Percentiles rank a stretch among this genome's conserved stretches.
These are phyloP conservation scores for Podospora sp. DNA, from an alignment of 495 filamentous ascomycete species.

Conservation along the genomic window DNA sequence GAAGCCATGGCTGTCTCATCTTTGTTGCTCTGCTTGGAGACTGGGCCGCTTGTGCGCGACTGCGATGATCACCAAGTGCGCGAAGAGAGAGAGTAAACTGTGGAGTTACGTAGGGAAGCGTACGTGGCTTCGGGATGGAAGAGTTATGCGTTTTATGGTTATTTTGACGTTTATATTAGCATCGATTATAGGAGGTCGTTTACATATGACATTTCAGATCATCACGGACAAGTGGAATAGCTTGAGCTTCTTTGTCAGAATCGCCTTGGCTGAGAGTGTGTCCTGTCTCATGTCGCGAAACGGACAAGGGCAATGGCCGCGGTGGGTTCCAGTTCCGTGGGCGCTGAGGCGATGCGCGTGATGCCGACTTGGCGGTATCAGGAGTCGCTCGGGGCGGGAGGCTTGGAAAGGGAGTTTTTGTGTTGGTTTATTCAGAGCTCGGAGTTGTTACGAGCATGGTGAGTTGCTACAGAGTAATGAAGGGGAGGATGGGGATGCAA, in stretches of 20 bases:
- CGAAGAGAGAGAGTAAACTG: background rate
- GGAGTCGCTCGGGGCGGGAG: background rate
- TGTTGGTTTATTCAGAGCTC: too few species aligned
- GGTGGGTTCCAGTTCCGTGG: background rate
- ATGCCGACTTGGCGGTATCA: background rate
- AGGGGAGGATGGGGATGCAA: background rate
- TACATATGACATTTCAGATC: background rate
- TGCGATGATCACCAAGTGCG: background rate
- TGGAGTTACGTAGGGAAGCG: background rate
- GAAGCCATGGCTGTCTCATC: background rate
- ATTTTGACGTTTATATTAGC: too few species aligned
- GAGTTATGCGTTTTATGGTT: background rate
- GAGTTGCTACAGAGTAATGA: background rate
- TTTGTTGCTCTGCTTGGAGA: background rate
- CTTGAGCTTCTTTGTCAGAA: too few species aligned
- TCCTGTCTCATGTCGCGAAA: background rate
- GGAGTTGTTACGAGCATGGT: background rate
- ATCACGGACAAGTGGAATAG: too few species aligned
- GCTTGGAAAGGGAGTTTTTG: too few species aligned
- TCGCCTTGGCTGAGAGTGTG: too few species aligned
- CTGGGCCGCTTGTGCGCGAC: background rate
- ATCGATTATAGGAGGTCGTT: too few species aligned
- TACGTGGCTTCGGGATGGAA: background rate
- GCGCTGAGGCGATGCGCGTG: background rate
- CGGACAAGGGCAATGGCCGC: background rate